A percentile compares a stretch with the other conserved stretches of the same genome.
Evolutionary conservation across 2,329 filamentous ascomycete genomes (phyloP).

Genomic region (Pseudocercospora fuligena): DNA sequence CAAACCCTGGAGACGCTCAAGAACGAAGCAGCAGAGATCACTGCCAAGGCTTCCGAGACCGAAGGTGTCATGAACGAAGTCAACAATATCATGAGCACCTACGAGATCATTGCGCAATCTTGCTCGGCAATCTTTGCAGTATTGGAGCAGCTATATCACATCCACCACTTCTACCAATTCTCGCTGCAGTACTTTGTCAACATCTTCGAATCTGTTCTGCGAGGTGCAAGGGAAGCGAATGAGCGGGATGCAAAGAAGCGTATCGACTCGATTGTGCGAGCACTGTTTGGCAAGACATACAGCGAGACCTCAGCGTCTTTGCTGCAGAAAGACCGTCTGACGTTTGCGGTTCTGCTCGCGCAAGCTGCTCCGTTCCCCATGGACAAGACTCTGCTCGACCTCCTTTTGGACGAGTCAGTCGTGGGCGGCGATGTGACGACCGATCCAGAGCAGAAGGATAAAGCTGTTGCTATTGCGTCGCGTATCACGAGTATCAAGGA

Average conservation of each 20-base stretch:
- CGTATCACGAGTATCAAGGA: conserved; percentile 76
- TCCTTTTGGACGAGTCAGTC: conserved; percentile 77
- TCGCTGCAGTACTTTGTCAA: conserved; percentile 97
- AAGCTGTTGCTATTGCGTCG: conserved; percentile 70
- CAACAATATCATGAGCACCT: conserved; percentile 91
- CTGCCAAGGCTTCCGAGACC: conserved; percentile 92
- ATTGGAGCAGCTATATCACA: conserved; percentile 93
- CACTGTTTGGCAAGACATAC: conserved; percentile 90
- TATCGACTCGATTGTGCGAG: conserved; percentile 86
- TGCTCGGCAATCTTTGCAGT: conserved; percentile 98
- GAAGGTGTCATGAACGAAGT: conserved; percentile 98
- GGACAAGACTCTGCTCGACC: conserved; percentile 87
- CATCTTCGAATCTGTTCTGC: conserved; percentile 92
- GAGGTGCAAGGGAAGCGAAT: conserved; percentile 78
- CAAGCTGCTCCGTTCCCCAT: conserved; percentile 96
- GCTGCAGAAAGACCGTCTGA: conserved; percentile 91
- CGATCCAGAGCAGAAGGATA: conserved; percentile 65
- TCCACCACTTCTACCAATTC: conserved; percentile 99
- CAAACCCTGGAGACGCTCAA: conserved; percentile 97
- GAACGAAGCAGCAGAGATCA: conserved; percentile 95
- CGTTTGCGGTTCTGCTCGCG: conserved; percentile 89
- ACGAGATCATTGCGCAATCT: conserved; percentile 88
- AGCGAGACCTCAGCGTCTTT: conserved; percentile 91
- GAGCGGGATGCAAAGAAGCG: conserved; percentile 61
- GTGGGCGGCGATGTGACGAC: conserved; percentile 80